Conservation (phyloP, 441 rosid genomes). For the Corymbia citriodora region DNA sequence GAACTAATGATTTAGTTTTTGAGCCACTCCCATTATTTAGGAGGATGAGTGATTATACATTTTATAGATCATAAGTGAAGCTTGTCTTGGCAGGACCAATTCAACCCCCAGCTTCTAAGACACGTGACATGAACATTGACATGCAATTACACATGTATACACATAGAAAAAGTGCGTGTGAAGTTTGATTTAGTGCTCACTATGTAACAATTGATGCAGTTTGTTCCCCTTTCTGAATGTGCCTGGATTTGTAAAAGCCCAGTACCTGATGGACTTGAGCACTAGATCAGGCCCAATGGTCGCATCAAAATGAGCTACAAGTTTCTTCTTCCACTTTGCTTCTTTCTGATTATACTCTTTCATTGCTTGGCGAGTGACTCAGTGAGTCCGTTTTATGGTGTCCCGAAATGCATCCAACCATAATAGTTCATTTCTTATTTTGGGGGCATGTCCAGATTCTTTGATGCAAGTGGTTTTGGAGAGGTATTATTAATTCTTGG, state of each 20-base stretch:
- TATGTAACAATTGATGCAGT: not conserved
- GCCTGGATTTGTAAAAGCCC: not conserved
- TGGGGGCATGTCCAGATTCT: not conserved
- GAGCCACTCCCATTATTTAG: not conserved
- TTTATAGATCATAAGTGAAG: not conserved
- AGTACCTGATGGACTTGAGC: not conserved
- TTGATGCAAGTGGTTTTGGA: not conserved
- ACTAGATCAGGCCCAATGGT: not conserved
- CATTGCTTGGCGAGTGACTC: not conserved
- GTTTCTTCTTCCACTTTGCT: not conserved
- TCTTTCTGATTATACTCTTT: not conserved
- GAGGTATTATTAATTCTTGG: not conserved
- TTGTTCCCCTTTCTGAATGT: not conserved
- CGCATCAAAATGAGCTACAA: not conserved
- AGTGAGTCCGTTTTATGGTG: not conserved
- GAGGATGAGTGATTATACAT: not conserved
- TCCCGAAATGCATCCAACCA: not conserved
- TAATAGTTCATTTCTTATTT: not conserved
- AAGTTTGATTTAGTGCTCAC: not conserved
- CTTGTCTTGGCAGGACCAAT: not conserved
- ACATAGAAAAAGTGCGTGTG: not conserved
- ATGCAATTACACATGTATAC: not conserved
- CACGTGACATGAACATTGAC: not conserved
- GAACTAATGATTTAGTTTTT: not conserved
- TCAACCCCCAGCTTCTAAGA: not conserved